A percentile compares a stretch with the other conserved stretches of the same genome.
Conservation (phyloP, 1,284 basidiomycete species). For the Ustilago xerochloae region DNA sequence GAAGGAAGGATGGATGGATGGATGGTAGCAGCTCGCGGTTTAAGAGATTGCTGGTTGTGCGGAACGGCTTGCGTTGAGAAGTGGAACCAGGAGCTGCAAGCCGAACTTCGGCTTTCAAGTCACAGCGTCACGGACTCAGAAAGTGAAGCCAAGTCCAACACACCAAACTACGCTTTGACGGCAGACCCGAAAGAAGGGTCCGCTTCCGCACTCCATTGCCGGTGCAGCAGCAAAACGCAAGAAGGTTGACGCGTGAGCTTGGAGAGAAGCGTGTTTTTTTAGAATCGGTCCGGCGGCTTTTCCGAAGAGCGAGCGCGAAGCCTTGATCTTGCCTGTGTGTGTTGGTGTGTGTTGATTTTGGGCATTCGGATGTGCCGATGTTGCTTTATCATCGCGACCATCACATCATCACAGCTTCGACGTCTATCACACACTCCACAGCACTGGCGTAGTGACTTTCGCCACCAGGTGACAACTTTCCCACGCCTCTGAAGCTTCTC, state of each 20-base stretch:
- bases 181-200: not conserved
- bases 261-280: not conserved
- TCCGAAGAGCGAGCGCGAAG: slow-evolving; percentile 8
- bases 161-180: not conserved
- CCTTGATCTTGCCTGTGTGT: not conserved
- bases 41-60: not conserved
- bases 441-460: not conserved
- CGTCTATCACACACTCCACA: not conserved
- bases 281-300: slow-evolving; percentile 12
- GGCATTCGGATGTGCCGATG: slow-evolving; percentile 12
- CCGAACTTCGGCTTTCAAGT: not conserved
- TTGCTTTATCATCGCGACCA: slow-evolving; percentile 1
- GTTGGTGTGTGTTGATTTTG: slow-evolving; percentile 26
- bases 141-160: not conserved
- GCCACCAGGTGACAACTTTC: not conserved
- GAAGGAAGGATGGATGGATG: too few species aligned
- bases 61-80: not conserved
- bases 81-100: not conserved
- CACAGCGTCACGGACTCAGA: not conserved
- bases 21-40: too few species aligned
- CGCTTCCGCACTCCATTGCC: too few species aligned
- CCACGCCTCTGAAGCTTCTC: not conserved
- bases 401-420: slow-evolving; percentile 1
- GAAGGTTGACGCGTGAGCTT: not conserved
- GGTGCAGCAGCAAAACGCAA: not conserved